A percentile compares a stretch with the other conserved stretches of the same genome.
Evolutionary conservation across 257 asterid species (phyloP).

Genomic region (Scutellaria galericulata): DNA sequence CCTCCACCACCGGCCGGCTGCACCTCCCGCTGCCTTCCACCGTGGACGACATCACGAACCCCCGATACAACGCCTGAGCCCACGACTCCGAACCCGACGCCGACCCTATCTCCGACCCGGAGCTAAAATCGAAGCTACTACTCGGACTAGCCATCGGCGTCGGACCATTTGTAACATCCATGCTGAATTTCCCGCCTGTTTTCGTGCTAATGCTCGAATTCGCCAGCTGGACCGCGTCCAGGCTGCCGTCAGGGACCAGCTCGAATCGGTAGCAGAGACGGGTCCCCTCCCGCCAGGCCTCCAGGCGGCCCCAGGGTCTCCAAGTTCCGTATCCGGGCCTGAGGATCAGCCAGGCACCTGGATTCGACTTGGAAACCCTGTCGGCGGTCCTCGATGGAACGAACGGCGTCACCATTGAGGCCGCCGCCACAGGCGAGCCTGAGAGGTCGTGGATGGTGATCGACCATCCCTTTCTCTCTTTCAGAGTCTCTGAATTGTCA

Average conservation of each 20-base stretch:
- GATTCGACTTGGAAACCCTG: constrained; percentile 78
- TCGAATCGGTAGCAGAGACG: constrained; percentile 85
- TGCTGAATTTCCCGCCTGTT: constrained; percentile 70
- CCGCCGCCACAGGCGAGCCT: constrained; percentile 94
- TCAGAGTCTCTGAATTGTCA: constrained; percentile 34
- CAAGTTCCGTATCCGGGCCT: constrained; percentile 84
- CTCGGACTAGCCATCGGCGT: constrained; percentile 82
- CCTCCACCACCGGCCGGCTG: constrained; percentile 86
- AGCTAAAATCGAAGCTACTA: constrained; percentile 80
- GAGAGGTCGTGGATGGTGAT: constrained; percentile 93
- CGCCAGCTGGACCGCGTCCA: constrained; percentile 72
- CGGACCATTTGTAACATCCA: constrained; percentile 75
- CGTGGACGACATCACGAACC: constrained; percentile 92
- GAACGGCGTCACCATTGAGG: constrained; percentile 97
- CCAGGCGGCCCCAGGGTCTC: constrained; percentile 98
- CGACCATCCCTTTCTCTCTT: constrained; percentile 97
- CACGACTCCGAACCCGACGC: constrained; percentile 75
- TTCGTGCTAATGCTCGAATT: constrained; percentile 61
- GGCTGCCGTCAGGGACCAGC: constrained; percentile 78
- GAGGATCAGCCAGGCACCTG: constrained; percentile 99
- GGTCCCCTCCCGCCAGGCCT: constrained; percentile 83
- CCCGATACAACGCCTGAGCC: constrained; percentile 74
- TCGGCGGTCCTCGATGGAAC: constrained; percentile 75
- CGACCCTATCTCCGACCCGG: constrained; percentile 64
- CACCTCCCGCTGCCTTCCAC: constrained; percentile 68